Conservation (phyloP, 371 early-diverging fungal species). For the Thermomucor indicae-seudaticae region DNA sequence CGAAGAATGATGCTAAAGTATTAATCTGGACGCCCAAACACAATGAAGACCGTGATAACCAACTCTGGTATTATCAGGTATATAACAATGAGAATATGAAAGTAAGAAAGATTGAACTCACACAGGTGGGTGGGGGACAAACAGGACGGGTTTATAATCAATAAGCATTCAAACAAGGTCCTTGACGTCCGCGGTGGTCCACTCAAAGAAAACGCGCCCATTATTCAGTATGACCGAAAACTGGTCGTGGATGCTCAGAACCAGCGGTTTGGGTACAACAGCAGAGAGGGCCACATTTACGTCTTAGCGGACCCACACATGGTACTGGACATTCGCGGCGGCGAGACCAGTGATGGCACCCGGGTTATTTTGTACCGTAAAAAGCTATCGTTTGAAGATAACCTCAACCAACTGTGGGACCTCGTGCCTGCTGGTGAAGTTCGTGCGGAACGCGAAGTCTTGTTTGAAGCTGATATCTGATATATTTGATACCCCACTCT, state of each 20-base stretch:
- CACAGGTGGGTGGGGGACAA: too few species aligned
- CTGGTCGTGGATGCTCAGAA: constrained; percentile 34
- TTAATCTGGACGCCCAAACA: constrained; percentile 44
- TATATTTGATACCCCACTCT: too few species aligned
- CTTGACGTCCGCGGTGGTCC: constrained; percentile 42
- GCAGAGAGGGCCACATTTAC: constrained; percentile 38
- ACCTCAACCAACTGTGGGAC: constrained; percentile 40
- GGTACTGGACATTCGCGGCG: constrained; percentile 39
- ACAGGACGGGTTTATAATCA: constrained; percentile 39
- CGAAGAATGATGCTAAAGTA: constrained; percentile 44
- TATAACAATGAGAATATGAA: background rate
- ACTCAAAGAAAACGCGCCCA: constrained; percentile 25
- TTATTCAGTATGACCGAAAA: constrained; percentile 46
- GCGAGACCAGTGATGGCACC: constrained; percentile 27
- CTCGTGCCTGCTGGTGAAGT: constrained; percentile 40
- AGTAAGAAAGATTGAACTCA: background rate
- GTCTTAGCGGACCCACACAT: constrained; percentile 38
- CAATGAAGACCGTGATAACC: constrained; percentile 43
- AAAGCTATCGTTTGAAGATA: constrained; percentile 19
- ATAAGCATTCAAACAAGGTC: constrained; percentile 37
- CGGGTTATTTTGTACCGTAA: constrained; percentile 28
- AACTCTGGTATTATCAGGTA: constrained; percentile 46
- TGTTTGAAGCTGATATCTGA: constrained; percentile 43
- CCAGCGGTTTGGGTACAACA: constrained; percentile 38
- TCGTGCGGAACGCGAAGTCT: constrained; percentile 33